Evolutionary conservation across 495 filamentous ascomycete species (phyloP).

Genomic region (Venustampulla echinocandica): DNA sequence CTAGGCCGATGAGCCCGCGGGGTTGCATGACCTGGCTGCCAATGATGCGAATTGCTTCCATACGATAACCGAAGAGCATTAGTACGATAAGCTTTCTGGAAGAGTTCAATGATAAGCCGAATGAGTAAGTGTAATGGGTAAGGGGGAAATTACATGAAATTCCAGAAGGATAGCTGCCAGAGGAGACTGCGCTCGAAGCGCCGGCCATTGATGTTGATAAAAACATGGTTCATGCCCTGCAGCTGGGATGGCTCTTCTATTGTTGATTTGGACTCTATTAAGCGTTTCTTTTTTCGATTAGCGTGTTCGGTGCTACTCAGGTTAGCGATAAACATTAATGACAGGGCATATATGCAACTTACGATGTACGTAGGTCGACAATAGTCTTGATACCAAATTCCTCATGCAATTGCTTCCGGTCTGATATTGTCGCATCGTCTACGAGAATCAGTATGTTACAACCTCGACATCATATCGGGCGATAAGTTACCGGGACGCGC

Average conservation of each 20-base stretch:
- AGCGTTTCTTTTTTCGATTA: constrained; percentile 57
- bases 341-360: background rate
- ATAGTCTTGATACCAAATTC: constrained; percentile 60
- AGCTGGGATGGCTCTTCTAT: constrained; percentile 44
- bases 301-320: constrained; percentile 57
- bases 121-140: constrained; percentile 23
- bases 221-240: constrained; percentile 46
- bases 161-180: constrained; percentile 57
- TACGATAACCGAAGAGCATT: constrained; percentile 55
- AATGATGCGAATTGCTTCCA: constrained; percentile 57
- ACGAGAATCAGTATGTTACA: constrained; percentile 12
- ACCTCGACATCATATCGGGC: no score
- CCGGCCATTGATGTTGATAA: constrained; percentile 66
- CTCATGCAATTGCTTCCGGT: constrained; percentile 49
- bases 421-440: constrained; percentile 62
- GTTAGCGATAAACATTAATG: constrained; percentile 6
- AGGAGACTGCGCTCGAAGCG: constrained; percentile 61
- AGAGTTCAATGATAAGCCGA: constrained; percentile 23
- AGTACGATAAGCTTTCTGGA: constrained; percentile 46
- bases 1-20: constrained; percentile 58
- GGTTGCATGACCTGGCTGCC: constrained; percentile 59
- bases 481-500: constrained; percentile 53
- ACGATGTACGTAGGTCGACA: constrained; percentile 62
- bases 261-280: constrained; percentile 34
- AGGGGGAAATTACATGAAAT: constrained; percentile 35